Percentiles rank a stretch among this genome's conserved stretches.
Conservation (phyloP, 2,329 filamentous ascomycete species). For the Davidsoniella eucalypti region DNA sequence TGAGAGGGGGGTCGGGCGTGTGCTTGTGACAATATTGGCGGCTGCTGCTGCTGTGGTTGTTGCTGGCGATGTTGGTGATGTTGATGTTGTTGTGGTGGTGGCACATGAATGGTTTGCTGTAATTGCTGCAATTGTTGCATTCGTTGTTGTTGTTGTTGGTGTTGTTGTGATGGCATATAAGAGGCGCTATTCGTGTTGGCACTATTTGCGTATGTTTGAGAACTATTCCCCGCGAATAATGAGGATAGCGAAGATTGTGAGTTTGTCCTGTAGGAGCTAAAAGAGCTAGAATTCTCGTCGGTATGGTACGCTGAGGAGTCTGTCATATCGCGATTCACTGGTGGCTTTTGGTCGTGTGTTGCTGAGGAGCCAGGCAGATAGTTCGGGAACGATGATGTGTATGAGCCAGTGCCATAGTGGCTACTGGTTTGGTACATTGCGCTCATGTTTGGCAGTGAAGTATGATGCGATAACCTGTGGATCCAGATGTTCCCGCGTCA, state of each 20-base stretch:
- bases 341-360: too few species aligned
- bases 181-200: not conserved
- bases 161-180: slow-evolving; percentile 1
- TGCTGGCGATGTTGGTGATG: slow-evolving; percentile 3
- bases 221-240: not conserved
- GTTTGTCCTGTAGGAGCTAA: not conserved
- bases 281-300: not conserved
- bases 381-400: slow-evolving; percentile 2
- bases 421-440: slow-evolving; percentile 3
- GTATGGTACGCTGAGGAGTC: too few species aligned
- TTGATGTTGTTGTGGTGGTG: not conserved
- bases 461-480: not conserved
- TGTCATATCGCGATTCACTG: too few species aligned
- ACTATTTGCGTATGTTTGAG: not conserved
- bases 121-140: not conserved
- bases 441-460: not conserved
- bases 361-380: not conserved
- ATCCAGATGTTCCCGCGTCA: too few species aligned
- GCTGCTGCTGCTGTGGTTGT: slow-evolving; percentile 6
- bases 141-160: not conserved
- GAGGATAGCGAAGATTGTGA: not conserved
- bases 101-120: not conserved
- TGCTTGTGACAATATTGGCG: not conserved
- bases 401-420: slow-evolving; percentile 4
- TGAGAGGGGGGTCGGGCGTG: slow-evolving; percentile 4